Base-by-base conservation (phyloP, 2,329 filamentous ascomycete genomes). In the Helotiales sp. region DNA sequence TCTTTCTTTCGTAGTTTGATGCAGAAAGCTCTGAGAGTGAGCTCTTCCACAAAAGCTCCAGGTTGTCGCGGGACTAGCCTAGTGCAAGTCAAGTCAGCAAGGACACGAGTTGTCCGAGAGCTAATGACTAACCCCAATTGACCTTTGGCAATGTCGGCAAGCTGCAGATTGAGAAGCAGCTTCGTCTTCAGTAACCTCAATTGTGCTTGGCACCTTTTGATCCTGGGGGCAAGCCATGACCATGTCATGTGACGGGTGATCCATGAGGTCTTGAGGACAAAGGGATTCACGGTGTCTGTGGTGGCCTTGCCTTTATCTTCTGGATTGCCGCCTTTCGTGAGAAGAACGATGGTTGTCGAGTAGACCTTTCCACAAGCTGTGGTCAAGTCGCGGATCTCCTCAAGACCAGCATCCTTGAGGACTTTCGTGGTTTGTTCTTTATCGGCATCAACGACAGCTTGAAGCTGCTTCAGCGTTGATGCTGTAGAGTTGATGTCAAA, bases 381-480 rank as follows among this genome's bases (percentile, higher is more conserved):
- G 2, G 52, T 29, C 4, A 54, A 22, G 15, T 54, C 36, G 3
- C 13, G 12, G 29, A 54, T 48, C n/a, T 48, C 52, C 9, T 34
- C 6, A 10, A 38, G 8, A 5, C 52, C 52, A 4, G 48, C 52
- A 25, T 47, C 27, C 29, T 25, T 36, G 19, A 54, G 24, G 30
- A 54, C 40, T 34, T 36, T 47, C 12, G 30, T 44, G 4, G 19
- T 25, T 2, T 30, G 13, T 4, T 29, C 30, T 47, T 29, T 25
- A 13, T 30, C 25, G 33, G 38, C 36, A 24, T 47, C 22, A 25
- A 36, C 10, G 4, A 54, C 29, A 13, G 42, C 24, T 24, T 54
- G 40, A 19, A 54, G 52, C 25, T 54, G 52, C 31, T 36, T 33
- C 19, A 54, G 22, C 13, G 52, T 44, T 13, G 52, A 75, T 67